A percentile compares a stretch with the other conserved stretches of the same genome.
These are phyloP conservation scores for Aschersonia sp. DNA, from an alignment of 2,329 filamentous ascomycete species.

Conservation along the genomic window DNA sequence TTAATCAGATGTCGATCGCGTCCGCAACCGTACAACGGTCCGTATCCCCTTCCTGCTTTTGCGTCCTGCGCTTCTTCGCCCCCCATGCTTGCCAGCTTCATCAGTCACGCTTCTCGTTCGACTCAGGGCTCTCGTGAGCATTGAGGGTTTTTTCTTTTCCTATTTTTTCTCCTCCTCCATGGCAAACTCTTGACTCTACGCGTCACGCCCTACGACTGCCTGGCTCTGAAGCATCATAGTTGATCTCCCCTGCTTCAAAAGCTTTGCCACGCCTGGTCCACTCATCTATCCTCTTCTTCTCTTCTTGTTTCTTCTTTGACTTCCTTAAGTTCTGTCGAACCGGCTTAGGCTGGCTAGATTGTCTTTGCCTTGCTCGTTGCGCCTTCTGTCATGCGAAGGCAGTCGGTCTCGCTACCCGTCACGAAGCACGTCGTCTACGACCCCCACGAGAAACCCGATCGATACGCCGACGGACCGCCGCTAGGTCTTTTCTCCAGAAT, in stretches of 20 bases:
- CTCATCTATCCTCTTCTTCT: not conserved
- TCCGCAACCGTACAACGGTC: too few species aligned
- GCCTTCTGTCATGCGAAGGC: conserved; percentile 42
- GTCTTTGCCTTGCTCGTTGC: conserved; percentile 1
- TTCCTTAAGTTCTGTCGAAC: not conserved
- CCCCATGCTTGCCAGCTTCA: too few species aligned
- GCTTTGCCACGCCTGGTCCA: not conserved
- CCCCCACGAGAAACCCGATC: conserved; percentile 49
- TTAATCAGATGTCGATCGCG: too few species aligned
- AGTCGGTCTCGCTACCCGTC: conserved; percentile 44
- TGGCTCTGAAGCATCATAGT: too few species aligned
- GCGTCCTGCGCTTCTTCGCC: too few species aligned
- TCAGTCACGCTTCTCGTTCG: too few species aligned
- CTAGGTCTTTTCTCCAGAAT: conserved; percentile 36
- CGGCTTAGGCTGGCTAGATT: conserved; percentile 1
- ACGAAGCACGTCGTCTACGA: conserved; percentile 45
- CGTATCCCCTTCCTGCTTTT: too few species aligned
- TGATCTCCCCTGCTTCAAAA: not conserved
- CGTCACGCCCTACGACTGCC: too few species aligned
- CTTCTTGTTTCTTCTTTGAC: not conserved
- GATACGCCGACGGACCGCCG: conserved; percentile 38
- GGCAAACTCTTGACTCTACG: too few species aligned
- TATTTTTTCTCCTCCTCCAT: too few species aligned
- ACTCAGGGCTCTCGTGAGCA: too few species aligned
- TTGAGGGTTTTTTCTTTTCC: too few species aligned